phyloP scores from a whole-genome alignment of 202 grass and related monocot species.

The Musa balbisiana region DNA sequence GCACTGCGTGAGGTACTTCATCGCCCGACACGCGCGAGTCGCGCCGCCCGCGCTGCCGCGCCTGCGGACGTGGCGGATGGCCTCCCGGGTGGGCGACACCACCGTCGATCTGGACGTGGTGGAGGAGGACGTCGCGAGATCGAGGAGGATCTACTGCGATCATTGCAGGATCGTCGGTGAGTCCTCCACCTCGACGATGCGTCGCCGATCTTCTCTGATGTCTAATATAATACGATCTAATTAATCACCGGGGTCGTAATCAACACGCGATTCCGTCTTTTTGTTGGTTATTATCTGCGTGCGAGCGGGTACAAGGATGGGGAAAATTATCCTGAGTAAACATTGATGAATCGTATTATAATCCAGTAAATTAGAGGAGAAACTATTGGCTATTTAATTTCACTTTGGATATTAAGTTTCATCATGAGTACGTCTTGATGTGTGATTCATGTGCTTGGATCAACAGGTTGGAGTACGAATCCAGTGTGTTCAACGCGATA shows the following conservation, averaged over 20 bases:
- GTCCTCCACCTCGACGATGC: neutral
- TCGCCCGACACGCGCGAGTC: constrained; percentile 27
- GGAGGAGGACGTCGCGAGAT: constrained; percentile 46
- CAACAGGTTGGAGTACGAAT: constrained; percentile 54
- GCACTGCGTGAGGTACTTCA: constrained; percentile 35
- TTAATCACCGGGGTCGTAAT: neutral
- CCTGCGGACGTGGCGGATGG: constrained; percentile 33
- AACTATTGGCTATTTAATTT: too few species aligned
- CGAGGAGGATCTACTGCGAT: constrained; percentile 41
- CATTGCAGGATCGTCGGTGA: constrained; percentile 59
- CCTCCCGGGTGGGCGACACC: constrained; percentile 9
- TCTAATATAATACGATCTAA: too few species aligned
- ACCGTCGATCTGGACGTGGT: constrained; percentile 37
- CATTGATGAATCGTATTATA: too few species aligned
- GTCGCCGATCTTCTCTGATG: neutral
- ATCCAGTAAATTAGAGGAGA: too few species aligned
- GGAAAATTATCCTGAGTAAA: too few species aligned
- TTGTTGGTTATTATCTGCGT: too few species aligned
- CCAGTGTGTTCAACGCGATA: constrained; percentile 59
- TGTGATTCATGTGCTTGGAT: constrained; percentile 1
- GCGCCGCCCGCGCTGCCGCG: neutral
- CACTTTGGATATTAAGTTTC: too few species aligned
- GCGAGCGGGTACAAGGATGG: too few species aligned
- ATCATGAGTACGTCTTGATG: neutral
- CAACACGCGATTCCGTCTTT: too few species aligned